Evolutionary conservation across 1,284 basidiomycete genomes (phyloP), one percentile per base, ranked within the genome.

Genomic region (Cutaneotrichosporon cutaneum): DNA sequence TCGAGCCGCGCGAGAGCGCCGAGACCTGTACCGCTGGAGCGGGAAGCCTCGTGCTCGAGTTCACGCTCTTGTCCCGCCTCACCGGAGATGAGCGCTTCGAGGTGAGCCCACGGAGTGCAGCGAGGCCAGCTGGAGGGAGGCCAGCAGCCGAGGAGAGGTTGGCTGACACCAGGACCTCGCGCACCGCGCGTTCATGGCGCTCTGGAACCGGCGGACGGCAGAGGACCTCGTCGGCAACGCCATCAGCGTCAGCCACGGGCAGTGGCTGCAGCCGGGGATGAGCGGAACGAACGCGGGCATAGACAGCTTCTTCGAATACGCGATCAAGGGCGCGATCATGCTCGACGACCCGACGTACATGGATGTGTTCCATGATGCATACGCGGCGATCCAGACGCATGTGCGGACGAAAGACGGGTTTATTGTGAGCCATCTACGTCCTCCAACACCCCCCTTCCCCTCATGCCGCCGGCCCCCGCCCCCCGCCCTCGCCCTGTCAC

Each of bases 231-330:
- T 97, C 18, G 91, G 92, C 11, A 96, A 96, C 72, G 90, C 88
- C 2, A 88, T 97, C 69, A 90, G 91, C 72, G 86, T 87, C 47
- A 83, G 84, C 75, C 71, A 73, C 52, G 76, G 75, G 21, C 72
- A 75, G 33, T 78, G 77, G 76, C 68, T 83, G 24, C 80, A 82
- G 52, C 90, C 90, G 26, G 88, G 90, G 66, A 77, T 89, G 6
- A 88, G 87, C 35, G 86, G 89, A 5, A 89, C 94, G 36, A 93
- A 94, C 30, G 94, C 94, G 14, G 94, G 94, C 1, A 88, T 94
- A 56, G 93, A 96, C 76, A 93, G 90, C 10, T 95, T 94, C 76
- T 94, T 89, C 74, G 94, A 97, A 78, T 95, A 94, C 75, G 91
- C 77, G 0, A 63, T 81, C 51, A 81, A 80, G 67, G 80, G 78